Conservation (phyloP, 1,284 basidiomycete genomes). For the Trichosporon faecale region DNA sequence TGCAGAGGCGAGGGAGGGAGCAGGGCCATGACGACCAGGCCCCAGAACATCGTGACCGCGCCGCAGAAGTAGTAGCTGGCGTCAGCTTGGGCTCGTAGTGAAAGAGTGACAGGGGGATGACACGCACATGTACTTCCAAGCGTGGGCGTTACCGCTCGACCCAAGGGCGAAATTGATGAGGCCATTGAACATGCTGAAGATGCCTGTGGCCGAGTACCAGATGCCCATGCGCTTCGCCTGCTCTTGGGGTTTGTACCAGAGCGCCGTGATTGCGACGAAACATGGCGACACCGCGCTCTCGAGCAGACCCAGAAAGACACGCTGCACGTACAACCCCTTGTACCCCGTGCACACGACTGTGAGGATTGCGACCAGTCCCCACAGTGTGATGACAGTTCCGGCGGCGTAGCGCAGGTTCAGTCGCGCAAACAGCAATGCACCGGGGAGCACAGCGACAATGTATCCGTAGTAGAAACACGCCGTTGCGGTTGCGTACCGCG, state of each 20-base stretch:
- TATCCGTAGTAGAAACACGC: constrained; percentile 57
- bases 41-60: constrained; percentile 54
- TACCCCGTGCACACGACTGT: constrained; percentile 53
- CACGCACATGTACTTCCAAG: constrained; percentile 55
- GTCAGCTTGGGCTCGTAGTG: background rate
- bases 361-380: constrained; percentile 55
- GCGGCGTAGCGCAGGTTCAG: constrained; percentile 51
- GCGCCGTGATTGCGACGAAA: constrained; percentile 55
- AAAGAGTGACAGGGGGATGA: background rate
- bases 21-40: constrained; percentile 51
- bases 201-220: constrained; percentile 57
- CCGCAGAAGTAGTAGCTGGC: constrained; percentile 55
- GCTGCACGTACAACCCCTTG: constrained; percentile 54
- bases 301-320: constrained; percentile 54
- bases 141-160: constrained; percentile 43
- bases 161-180: constrained; percentile 57
- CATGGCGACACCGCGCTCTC: constrained; percentile 55
- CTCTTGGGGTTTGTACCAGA: constrained; percentile 56
- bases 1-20: constrained; percentile 53
- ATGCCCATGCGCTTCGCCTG: constrained; percentile 50
- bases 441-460: constrained; percentile 53
- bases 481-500: constrained; percentile 48
- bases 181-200: constrained; percentile 52
- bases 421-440: constrained; percentile 53
- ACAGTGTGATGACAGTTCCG: constrained; percentile 47